Conservation (phyloP, 345 rosid genomes). For the Populus pruinosa region DNA sequence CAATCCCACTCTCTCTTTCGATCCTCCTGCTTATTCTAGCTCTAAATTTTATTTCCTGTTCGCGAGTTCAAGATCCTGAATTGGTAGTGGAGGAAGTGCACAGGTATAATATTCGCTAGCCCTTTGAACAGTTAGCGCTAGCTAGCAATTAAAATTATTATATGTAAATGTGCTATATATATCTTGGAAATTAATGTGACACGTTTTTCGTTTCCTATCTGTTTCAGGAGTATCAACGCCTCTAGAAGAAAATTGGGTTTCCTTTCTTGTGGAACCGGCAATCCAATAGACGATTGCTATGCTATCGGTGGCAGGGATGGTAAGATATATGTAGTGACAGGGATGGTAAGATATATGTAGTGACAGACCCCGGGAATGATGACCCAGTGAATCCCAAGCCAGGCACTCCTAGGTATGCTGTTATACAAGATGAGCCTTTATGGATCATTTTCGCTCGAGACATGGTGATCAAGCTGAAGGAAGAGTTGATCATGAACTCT, state of each 20-base stretch:
- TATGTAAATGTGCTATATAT: not conserved
- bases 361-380: constrained; percentile 16
- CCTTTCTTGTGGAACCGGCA: constrained; percentile 23
- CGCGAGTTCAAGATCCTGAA: constrained; percentile 25
- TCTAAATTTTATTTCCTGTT: constrained; percentile 9
- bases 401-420: constrained; percentile 24
- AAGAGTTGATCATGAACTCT: constrained; percentile 29
- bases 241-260: constrained; percentile 18
- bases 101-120: constrained; percentile 1
- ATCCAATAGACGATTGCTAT: constrained; percentile 31
- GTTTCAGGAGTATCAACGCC: constrained; percentile 24
- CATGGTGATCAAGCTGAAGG: constrained; percentile 24
- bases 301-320: constrained; percentile 36
- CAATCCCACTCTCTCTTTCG: constrained; percentile 10
- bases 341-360: constrained; percentile 22
- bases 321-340: constrained; percentile 18
- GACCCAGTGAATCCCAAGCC: constrained; percentile 24
- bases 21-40: not conserved
- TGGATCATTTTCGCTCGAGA: constrained; percentile 26
- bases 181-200: not conserved
- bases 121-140: not conserved
- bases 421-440: constrained; percentile 22
- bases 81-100: constrained; percentile 22
- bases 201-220: not conserved
- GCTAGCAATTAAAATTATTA: too few species aligned